A percentile compares a stretch with the other conserved stretches of the same genome.
Evolutionary conservation across 2,329 filamentous ascomycete species (phyloP).

Genomic region (Metarhizium brunneum): DNA sequence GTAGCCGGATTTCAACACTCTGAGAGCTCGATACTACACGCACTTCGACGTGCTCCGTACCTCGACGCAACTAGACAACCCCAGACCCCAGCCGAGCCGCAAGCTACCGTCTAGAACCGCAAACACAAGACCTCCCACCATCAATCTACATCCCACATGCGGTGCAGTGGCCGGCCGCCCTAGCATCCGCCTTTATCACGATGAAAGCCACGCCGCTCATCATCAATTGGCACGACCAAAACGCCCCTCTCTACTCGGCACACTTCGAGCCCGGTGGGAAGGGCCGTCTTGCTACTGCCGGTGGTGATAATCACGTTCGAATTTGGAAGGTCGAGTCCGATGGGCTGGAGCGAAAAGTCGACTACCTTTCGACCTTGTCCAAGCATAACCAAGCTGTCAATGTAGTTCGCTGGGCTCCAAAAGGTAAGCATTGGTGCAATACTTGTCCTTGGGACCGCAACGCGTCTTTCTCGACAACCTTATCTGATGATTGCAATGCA

Average conservation of each 20-base stretch:
- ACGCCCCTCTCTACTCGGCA: constrained; percentile 91
- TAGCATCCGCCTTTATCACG: constrained; percentile 25
- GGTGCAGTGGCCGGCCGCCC: constrained; percentile 16
- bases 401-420: constrained; percentile 90
- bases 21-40: too few species aligned
- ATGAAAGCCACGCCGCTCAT: constrained; percentile 98
- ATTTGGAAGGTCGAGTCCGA: constrained; percentile 85
- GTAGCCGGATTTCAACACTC: background rate
- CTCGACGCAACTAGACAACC: background rate
- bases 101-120: background rate
- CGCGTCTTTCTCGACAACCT: background rate
- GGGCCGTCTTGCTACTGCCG: constrained; percentile 83
- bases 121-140: background rate
- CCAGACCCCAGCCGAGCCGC: background rate
- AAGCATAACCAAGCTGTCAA: constrained; percentile 98
- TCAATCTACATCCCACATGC: constrained; percentile 17
- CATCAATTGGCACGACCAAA: constrained; percentile 98
- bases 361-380: constrained; percentile 81
- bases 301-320: constrained; percentile 93
- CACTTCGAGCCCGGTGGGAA: constrained; percentile 93
- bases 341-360: constrained; percentile 79
- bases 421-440: constrained; percentile 48
- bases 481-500: constrained; percentile 4
- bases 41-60: too few species aligned
- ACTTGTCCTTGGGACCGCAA: background rate